A percentile compares a stretch with the other conserved stretches of the same genome.
These are phyloP conservation scores for Camelina laxa DNA, from an alignment of 345 rosid genomes.

Conservation along the genomic window DNA sequence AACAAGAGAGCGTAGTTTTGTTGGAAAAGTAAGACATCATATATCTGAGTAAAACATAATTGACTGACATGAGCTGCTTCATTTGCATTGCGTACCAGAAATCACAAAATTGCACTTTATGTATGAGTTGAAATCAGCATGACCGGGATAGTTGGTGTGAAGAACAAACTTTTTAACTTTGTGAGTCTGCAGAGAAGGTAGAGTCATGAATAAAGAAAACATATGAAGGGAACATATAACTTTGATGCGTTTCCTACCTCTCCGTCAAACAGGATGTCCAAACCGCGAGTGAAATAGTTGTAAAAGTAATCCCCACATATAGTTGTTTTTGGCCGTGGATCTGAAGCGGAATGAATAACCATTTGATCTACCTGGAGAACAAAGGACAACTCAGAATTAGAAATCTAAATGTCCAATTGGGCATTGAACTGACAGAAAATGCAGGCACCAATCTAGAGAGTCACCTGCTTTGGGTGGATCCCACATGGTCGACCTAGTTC, in stretches of 20 bases:
- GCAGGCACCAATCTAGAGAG: no score
- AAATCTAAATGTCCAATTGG: slow-evolving; percentile 8
- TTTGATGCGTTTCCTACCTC: slow-evolving; percentile 56
- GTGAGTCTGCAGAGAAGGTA: slow-evolving; percentile 68
- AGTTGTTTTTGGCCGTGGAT: slow-evolving; percentile 81
- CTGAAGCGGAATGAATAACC: slow-evolving; percentile 95
- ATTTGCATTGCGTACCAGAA: slow-evolving; percentile 54
- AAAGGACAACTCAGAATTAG: slow-evolving; percentile 32
- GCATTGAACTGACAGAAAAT: slow-evolving; percentile 14
- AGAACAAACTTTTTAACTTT: slow-evolving; percentile 91
- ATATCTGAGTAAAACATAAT: slow-evolving; percentile 18
- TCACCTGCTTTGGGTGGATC: slow-evolving; percentile 97
- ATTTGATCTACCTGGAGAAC: slow-evolving; percentile 86
- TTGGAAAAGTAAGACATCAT: neutral
- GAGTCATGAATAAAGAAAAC: slow-evolving; percentile 16
- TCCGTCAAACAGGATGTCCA: slow-evolving; percentile 96
- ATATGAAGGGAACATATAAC: slow-evolving; percentile 26
- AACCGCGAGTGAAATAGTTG: slow-evolving; percentile 93
- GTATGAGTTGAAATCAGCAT: slow-evolving; percentile 95
- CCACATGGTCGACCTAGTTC: slow-evolving; percentile 99
- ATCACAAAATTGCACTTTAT: slow-evolving; percentile 90
- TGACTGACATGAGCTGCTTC: slow-evolving; percentile 30
- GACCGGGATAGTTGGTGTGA: slow-evolving; percentile 97
- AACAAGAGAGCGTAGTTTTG: slow-evolving; percentile 17
- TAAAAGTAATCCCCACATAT: slow-evolving; percentile 95